Conservation (phyloP, 345 rosid species). For the Boechera stricta region DNA sequence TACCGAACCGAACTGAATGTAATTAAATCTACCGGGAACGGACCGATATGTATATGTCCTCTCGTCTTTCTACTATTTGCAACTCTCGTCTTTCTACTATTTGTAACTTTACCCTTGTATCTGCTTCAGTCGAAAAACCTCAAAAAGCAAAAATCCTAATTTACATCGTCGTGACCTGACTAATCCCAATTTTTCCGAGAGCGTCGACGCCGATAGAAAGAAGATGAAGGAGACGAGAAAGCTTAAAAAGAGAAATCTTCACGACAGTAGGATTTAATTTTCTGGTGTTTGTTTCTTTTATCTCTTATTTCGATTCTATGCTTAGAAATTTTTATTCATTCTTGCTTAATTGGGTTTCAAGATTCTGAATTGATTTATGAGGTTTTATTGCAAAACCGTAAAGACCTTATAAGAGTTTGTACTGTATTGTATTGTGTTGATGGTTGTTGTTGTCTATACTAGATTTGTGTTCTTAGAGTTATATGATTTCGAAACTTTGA, state of each 20-base stretch:
- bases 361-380: background rate
- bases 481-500: background rate
- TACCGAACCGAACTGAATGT: background rate
- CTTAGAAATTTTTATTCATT: background rate
- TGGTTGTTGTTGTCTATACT: background rate
- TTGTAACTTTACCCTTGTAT: background rate
- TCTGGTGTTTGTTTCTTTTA: constrained; percentile 2
- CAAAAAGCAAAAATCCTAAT: constrained; percentile 42
- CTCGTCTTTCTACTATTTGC: background rate
- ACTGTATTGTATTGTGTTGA: background rate
- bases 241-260: constrained; percentile 24
- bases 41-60: constrained; percentile 18
- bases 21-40: background rate
- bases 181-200: constrained; percentile 13
- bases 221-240: constrained; percentile 37
- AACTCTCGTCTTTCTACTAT: background rate
- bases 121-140: constrained; percentile 20
- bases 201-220: constrained; percentile 28
- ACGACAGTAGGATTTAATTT: constrained; percentile 13
- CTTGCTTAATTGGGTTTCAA: background rate
- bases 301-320: constrained; percentile 4
- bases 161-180: constrained; percentile 24
- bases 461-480: background rate
- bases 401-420: background rate
- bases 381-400: background rate